Percentiles rank a stretch among this genome's conserved stretches.
Evolutionary conservation across 2,329 filamentous ascomycete species (phyloP).

Genomic region (Cryphonectria japonica): DNA sequence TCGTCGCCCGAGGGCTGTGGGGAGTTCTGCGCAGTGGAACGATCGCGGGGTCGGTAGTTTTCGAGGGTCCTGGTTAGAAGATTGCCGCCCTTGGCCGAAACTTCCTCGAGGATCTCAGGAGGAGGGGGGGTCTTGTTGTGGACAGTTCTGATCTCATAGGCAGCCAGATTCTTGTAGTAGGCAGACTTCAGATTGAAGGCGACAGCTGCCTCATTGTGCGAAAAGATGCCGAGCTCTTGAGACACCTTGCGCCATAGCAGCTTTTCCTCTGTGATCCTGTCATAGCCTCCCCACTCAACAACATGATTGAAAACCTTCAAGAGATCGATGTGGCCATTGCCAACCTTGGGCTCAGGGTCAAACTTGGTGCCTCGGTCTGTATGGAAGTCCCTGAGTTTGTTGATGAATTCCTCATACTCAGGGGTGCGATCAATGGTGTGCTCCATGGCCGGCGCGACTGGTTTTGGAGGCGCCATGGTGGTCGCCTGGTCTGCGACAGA

Average conservation of each 20-base stretch:
- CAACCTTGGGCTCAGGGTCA: conserved; percentile 81
- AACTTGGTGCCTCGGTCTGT: conserved; percentile 77
- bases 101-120: conserved; percentile 84
- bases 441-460: conserved; percentile 27
- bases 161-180: conserved; percentile 87
- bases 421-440: conserved; percentile 61
- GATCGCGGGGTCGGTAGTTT: conserved; percentile 63
- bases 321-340: conserved; percentile 75
- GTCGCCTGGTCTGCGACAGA: conserved; percentile 14
- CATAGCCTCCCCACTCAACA: conserved; percentile 79
- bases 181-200: conserved; percentile 85
- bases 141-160: conserved; percentile 80
- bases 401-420: conserved; percentile 81
- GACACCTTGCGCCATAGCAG: conserved; percentile 83
- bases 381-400: conserved; percentile 73
- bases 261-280: conserved; percentile 81
- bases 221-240: conserved; percentile 74
- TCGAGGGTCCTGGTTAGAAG: conserved; percentile 79
- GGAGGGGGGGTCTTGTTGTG: conserved; percentile 83
- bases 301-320: conserved; percentile 79
- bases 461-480: conserved; percentile 41
- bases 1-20: conserved; percentile 64
- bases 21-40: conserved; percentile 57
- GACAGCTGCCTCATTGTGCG: conserved; percentile 76
- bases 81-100: conserved; percentile 81